phyloP scores from a whole-genome alignment of 2,329 filamentous ascomycete genomes.

The Verticillium klebahnii region DNA sequence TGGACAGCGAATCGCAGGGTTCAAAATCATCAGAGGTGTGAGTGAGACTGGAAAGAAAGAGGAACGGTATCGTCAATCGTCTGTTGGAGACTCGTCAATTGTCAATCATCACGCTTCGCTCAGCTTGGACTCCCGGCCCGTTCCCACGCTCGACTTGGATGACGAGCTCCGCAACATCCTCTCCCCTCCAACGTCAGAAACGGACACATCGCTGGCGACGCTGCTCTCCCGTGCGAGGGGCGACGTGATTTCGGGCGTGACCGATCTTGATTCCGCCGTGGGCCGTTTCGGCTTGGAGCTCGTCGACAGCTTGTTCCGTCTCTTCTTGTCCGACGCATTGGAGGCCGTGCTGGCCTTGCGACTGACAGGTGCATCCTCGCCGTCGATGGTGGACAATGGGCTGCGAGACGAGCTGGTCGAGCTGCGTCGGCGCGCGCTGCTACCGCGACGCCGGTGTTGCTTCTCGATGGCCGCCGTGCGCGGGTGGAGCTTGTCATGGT shows the following conservation, averaged over 20 bases:
- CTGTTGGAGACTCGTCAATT: neutral
- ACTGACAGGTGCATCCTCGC: conserved; percentile 28
- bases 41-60: neutral
- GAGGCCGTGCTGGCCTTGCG: conserved; percentile 45
- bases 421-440: conserved; percentile 46
- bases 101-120: neutral
- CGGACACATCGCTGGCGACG: conserved; percentile 15
- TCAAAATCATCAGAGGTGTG: neutral
- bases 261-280: conserved; percentile 43
- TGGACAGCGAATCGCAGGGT: neutral
- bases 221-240: conserved; percentile 47
- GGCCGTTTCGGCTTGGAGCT: conserved; percentile 37
- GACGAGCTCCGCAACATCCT: neutral
- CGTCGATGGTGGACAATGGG: conserved; percentile 43
- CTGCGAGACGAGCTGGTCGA: conserved; percentile 48
- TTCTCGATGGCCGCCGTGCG: conserved; percentile 38
- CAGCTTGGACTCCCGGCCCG: neutral
- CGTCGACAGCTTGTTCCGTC: conserved; percentile 43
- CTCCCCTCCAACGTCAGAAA: conserved; percentile 3
- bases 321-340: conserved; percentile 42
- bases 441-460: conserved; percentile 42
- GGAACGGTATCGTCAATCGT: neutral
- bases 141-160: neutral
- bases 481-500: conserved; percentile 20
- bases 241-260: conserved; percentile 51